Percentiles rank a stretch among this genome's conserved stretches.
phyloP scores from a whole-genome alignment of 352 stramenopile species.

The Globisporangium perplexum region DNA sequence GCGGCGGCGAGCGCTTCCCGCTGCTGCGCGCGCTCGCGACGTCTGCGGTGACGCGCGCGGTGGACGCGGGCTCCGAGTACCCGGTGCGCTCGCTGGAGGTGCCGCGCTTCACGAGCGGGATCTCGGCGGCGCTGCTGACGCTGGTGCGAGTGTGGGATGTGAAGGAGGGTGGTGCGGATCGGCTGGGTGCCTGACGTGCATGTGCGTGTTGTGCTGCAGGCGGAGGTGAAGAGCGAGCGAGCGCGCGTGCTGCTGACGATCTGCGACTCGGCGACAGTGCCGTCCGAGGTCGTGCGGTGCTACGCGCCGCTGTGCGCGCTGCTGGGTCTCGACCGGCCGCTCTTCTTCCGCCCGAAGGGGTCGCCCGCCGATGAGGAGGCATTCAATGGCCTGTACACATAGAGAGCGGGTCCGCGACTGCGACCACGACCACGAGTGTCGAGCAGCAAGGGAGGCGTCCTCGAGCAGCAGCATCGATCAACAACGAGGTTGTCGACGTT shows the following conservation, averaged over 20 bases:
- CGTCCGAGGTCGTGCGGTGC: conserved; percentile 35
- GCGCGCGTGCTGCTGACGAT: conserved; percentile 58
- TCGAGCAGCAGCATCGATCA: no score
- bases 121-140: conserved; percentile 52
- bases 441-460: no score
- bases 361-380: conserved; percentile 9
- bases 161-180: not conserved
- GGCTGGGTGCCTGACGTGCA: not conserved
- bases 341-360: conserved; percentile 19
- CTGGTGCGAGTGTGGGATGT: conserved; percentile 26
- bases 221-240: conserved; percentile 40
- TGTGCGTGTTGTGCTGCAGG: conserved; percentile 16
- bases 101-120: conserved; percentile 45
- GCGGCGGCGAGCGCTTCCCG: conserved; percentile 20
- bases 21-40: conserved; percentile 46
- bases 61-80: conserved; percentile 20
- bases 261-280: conserved; percentile 29
- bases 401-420: no score
- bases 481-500: no score
- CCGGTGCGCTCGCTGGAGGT: conserved; percentile 43
- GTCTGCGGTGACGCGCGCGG: conserved; percentile 15
- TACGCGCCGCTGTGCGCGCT: conserved; percentile 39
- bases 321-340: conserved; percentile 30
- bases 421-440: no score
- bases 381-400: conserved; percentile 57